These are phyloP conservation scores for Yarrowia hollandica DNA, from an alignment of 805 yeast genomes.

Conservation along the genomic window DNA sequence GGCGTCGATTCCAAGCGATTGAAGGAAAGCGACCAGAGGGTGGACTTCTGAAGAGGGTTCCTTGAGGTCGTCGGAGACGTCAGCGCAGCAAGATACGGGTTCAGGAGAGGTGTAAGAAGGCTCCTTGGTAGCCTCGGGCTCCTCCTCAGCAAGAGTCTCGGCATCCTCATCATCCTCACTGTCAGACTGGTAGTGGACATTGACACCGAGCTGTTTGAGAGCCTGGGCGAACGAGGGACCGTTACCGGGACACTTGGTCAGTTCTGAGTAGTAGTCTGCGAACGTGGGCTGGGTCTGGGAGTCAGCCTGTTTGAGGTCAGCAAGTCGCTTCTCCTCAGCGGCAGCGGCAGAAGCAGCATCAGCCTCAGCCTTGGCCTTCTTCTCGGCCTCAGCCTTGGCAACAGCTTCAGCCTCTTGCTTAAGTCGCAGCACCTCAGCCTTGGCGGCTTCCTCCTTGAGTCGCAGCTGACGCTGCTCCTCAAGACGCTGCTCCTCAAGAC, in stretches of 20 bases:
- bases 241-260: conserved; percentile 3
- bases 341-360: background rate
- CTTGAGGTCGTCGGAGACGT: too few relatives aligned
- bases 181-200: conserved; percentile 2
- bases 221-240: conserved; percentile 17
- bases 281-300: background rate
- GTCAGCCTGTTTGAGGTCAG: background rate
- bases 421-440: background rate
- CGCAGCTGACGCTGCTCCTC: background rate
- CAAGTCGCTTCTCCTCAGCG: background rate
- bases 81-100: too few relatives aligned
- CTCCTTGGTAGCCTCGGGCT: too few relatives aligned
- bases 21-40: conserved; percentile 2
- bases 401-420: background rate
- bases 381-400: background rate
- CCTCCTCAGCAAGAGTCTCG: background rate
- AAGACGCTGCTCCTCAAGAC: background rate
- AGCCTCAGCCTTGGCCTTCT: background rate
- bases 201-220: conserved; percentile 21
- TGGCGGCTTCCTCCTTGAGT: background rate
- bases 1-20: conserved; percentile 1
- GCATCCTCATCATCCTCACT: background rate
- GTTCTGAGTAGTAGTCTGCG: conserved; percentile 9
- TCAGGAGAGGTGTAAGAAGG: too few relatives aligned
- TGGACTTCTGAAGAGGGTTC: background rate